Base-by-base conservation (phyloP, 2,329 filamentous ascomycete genomes). In the Arthrocladium fulminans region DNA sequence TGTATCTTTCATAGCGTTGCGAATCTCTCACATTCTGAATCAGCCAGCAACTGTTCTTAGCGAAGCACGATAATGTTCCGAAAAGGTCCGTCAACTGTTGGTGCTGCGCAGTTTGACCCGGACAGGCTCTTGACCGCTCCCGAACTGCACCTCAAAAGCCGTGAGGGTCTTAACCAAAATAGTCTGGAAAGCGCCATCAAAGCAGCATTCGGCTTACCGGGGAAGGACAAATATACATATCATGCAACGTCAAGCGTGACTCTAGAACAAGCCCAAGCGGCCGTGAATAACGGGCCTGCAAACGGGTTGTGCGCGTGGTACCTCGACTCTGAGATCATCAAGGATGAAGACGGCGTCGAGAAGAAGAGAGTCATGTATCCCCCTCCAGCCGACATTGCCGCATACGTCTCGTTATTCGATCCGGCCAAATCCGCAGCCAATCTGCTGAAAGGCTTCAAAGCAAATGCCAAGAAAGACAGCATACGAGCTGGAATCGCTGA, bases 381-480 rank as follows among this genome's bases (percentile, higher is more conserved):
- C 5, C 68, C 75, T 1, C 65, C 65, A 38, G 56, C 72, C 47
- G 84, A 88, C 58, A 74, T 83, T 49, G 71, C 75, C 37, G 77
- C 83, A 15, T 88, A 88, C 68, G 74, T 78, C 30, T 69, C 75
- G 41, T 72, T 88, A 59, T 88, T 87, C 69, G 70, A 69, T 25
- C 73, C 83, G 1, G 67, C 72, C 1, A 80, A 79, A 3, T 70
- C 72, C 10, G 82, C 81, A 2, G 58, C 73, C 3, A 79, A 81
- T 49, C 76, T 82, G 9, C 71, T 88, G 12, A 82, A 73, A 52
- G 75, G 74, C 42, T 75, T 86, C 58, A 65, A 65, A 41, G 73
- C 81, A 52, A 86, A 86, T 61, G 82, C 84, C 32, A 79, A 78
- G 63, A 75, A 82, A 62, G 69, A 64, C 32, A 84, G 82, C 1